Conservation (phyloP, 371 early-diverging fungal species). For the Nosema bombycis region DNA sequence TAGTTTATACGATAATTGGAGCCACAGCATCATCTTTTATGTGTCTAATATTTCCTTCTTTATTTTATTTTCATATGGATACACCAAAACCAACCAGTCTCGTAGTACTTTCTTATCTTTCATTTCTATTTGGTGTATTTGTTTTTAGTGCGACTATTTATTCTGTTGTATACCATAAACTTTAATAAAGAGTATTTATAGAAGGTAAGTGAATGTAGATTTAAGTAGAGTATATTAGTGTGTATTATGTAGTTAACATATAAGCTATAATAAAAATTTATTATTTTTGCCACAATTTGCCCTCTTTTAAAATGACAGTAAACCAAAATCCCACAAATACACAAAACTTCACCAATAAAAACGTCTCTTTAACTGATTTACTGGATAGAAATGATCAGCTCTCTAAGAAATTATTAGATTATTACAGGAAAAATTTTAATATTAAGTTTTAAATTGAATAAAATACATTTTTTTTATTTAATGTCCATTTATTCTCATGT, state of each 20-base stretch:
- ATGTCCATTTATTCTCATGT: conserved; percentile 9
- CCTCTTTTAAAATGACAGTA: no score
- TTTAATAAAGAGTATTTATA: neutral
- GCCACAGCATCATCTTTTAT: conserved; percentile 92
- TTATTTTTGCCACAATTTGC: no score
- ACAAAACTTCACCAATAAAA: neutral
- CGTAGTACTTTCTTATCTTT: conserved; percentile 30
- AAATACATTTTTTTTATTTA: neutral
- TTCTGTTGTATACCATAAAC: conserved; percentile 23
- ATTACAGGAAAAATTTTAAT: conserved; percentile 24
- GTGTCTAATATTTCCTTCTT: conserved; percentile 87
- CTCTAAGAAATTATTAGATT: conserved; percentile 2
- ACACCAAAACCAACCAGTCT: conserved; percentile 35
- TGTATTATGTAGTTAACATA: no score
- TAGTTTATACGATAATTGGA: conserved; percentile 82
- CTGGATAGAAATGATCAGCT: neutral
- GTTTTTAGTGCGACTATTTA: conserved; percentile 50
- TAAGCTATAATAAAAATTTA: no score
- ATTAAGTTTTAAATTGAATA: neutral
- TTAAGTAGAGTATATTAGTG: neutral
- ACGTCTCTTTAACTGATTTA: conserved; percentile 17
- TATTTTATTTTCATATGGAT: conserved; percentile 72
- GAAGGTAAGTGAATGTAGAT: neutral
- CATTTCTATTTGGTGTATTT: conserved; percentile 56
- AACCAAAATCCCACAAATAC: no score